These are phyloP conservation scores for Borovskyia barvae DNA, from an alignment of 208 protist genomes.

Conservation along the genomic window DNA sequence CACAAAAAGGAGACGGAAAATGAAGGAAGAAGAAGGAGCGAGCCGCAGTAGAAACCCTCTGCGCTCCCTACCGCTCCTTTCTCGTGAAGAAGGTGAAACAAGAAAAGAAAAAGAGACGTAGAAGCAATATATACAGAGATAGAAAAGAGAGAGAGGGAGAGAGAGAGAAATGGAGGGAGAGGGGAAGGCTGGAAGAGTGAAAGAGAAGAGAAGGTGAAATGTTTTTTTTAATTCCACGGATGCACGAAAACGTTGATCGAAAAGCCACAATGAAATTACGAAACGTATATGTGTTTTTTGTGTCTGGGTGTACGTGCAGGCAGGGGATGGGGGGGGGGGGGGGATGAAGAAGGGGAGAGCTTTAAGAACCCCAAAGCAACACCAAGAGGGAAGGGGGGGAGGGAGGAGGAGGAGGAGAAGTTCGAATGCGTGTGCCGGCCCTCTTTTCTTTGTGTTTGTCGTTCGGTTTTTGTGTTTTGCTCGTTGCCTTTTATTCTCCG, in stretches of 20 bases:
- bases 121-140: not conserved
- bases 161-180: not conserved
- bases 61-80: too few species aligned
- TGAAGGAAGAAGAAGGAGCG: too few species aligned
- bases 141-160: slow-evolving; percentile 17
- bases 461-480: too few species aligned
- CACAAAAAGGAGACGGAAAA: not conserved
- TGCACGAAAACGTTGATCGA: not conserved
- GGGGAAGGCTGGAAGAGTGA: slow-evolving; percentile 2
- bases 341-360: not conserved
- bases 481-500: too few species aligned
- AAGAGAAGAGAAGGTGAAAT: slow-evolving; percentile 1
- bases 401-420: not conserved
- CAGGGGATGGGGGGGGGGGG: not conserved
- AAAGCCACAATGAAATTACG: slow-evolving; percentile 5
- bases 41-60: too few species aligned
- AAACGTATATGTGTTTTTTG: not conserved
- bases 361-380: not conserved
- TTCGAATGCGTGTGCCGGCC: too few species aligned
- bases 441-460: too few species aligned
- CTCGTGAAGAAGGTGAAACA: not conserved
- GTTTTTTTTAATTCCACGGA: slow-evolving; percentile 5
- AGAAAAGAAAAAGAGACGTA: slow-evolving; percentile 7
- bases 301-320: not conserved
- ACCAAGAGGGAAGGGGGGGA: not conserved